These are phyloP conservation scores for Iris pallida DNA, from an alignment of 116 monocot species.

Conservation along the genomic window DNA sequence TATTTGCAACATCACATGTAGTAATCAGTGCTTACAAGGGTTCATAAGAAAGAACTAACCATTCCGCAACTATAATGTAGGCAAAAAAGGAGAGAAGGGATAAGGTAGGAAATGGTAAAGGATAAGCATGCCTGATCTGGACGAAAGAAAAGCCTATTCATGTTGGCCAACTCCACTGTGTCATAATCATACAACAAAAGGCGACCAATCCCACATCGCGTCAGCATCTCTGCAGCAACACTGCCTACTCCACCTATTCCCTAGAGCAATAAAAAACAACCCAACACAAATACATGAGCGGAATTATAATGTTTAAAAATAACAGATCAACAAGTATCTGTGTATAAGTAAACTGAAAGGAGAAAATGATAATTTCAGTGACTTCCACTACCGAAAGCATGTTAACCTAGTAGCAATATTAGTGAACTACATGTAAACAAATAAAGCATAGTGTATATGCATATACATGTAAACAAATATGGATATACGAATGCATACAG, in stretches of 20 bases:
- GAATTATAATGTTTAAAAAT: too few species aligned
- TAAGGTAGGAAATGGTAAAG: slow-evolving; percentile 1
- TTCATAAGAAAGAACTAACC: not conserved
- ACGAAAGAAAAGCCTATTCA: slow-evolving; percentile 97
- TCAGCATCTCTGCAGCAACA: slow-evolving; percentile 98
- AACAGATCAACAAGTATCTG: too few species aligned
- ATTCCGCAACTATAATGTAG: not conserved
- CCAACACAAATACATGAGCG: not conserved
- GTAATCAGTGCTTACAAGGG: too few species aligned
- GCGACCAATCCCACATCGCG: slow-evolving; percentile 89
- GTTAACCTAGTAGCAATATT: too few species aligned
- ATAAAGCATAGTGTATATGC: too few species aligned
- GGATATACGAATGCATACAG: too few species aligned
- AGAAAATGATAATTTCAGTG: too few species aligned
- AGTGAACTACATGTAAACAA: too few species aligned
- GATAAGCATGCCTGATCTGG: slow-evolving; percentile 84
- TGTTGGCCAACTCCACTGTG: slow-evolving; percentile 92
- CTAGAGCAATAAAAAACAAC: slow-evolving; percentile 25
- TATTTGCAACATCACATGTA: too few species aligned
- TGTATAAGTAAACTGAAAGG: too few species aligned
- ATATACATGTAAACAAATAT: too few species aligned
- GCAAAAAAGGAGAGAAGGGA: slow-evolving; percentile 1
- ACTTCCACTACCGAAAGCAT: too few species aligned
- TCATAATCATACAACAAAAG: slow-evolving; percentile 95
- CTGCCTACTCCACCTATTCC: slow-evolving; percentile 98